Percentiles rank a stretch among this genome's conserved stretches.
These are phyloP conservation scores for Xylariomycetidae sp. DNA, from an alignment of 2,329 filamentous ascomycete genomes.

Conservation along the genomic window DNA sequence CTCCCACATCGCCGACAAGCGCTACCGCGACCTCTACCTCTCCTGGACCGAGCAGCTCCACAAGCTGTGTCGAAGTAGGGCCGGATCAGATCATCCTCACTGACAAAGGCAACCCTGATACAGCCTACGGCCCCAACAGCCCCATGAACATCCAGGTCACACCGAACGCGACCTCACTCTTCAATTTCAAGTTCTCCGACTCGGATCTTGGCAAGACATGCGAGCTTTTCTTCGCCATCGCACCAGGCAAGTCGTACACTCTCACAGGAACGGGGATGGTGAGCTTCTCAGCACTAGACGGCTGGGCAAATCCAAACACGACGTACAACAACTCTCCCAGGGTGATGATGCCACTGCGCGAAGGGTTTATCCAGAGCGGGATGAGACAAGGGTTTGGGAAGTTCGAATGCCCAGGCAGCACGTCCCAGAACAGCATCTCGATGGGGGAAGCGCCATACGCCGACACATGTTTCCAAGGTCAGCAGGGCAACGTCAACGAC, in stretches of 20 bases:
- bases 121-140: conserved; percentile 27
- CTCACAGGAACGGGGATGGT: conserved; percentile 16
- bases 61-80: conserved; percentile 4
- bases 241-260: conserved; percentile 4
- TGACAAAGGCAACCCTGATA: conserved; percentile 46
- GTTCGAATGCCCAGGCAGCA: conserved; percentile 18
- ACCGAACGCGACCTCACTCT: conserved; percentile 49
- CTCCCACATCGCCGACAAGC: conserved; percentile 18
- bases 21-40: conserved; percentile 5
- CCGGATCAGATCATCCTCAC: conserved; percentile 44
- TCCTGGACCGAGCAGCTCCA: conserved; percentile 5
- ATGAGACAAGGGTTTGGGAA: conserved; percentile 6
- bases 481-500: conserved; percentile 5
- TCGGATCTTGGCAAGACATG: conserved; percentile 52
- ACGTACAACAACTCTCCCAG: conserved; percentile 15
- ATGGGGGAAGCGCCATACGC: conserved; percentile 14
- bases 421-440: conserved; percentile 7
- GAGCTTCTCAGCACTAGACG: conserved; percentile 15
- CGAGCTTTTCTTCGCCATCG: conserved; percentile 53
- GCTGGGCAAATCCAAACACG: conserved; percentile 9
- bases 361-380: conserved; percentile 6
- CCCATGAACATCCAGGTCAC: conserved; percentile 45
- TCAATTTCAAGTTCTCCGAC: conserved; percentile 62
- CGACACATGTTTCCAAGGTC: conserved; percentile 19
- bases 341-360: conserved; percentile 12